Base-by-base conservation (phyloP, 2,329 filamentous ascomycete genomes). In the Diaporthe destruens region DNA sequence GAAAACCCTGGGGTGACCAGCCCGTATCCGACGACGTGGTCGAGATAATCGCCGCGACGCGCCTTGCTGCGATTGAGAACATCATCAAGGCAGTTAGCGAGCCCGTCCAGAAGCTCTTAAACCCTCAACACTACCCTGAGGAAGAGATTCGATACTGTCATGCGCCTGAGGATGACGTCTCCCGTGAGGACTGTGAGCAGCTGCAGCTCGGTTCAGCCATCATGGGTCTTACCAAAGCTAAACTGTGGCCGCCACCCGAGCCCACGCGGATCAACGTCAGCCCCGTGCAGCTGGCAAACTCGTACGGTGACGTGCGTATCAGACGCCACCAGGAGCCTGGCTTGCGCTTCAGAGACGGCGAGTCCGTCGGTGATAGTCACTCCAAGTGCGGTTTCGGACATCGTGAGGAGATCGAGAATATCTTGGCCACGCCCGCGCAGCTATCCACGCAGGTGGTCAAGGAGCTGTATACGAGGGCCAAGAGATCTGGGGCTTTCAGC, bases 281-380 rank as follows among this genome's bases (percentile, higher is more conserved):
- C 23, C 75, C 75, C 2, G 42, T 25, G 9, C 67, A 69, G 7
- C 57, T 78, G 55, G 87, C 92, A 59, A 92, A 91, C 74, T 89
- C 89, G 69, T 82, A 94, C 0, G 92, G 92, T 0, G 91, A 91
- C 0, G 90, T 93, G 9, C 85, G 91, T 56, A 86, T 95, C 73
- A 91, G 94, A 80, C 87, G 93, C 49, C 93, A 95, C 80, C 76
- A 75, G 73, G 20, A 76, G 4, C 75, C 76, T 0, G 74, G 72
- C 0, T 42, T 56, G 29, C 66, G 59, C 1, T 72, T 74, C 6
- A 74, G 76, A 55, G 63, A 61, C 16, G 67, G 55, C 7, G 55
- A 72, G 29, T 23, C 56, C 9, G 59, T 39, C 14, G 42, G 66
- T 1, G 77, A 78, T 42, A 67, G 6, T 34, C 77, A 78, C 42